Conservation (phyloP, 2,329 filamentous ascomycete genomes). For the Phaeophleospora eucalypticola region DNA sequence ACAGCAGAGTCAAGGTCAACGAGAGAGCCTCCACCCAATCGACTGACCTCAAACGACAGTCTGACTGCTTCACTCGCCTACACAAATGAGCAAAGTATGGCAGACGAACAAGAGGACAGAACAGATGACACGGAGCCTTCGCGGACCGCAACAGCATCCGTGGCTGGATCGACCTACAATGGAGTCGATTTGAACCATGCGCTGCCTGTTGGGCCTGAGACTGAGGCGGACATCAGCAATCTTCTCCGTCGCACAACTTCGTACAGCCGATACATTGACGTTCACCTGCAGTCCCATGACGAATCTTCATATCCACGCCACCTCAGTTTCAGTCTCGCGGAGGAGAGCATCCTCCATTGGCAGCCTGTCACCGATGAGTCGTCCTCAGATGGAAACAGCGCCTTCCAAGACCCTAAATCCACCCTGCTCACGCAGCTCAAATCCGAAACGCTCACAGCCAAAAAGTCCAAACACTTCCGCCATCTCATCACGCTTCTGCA, state of each 20-base stretch:
- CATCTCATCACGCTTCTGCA: constrained; percentile 43
- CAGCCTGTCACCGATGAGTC: constrained; percentile 34
- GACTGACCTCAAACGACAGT: constrained; percentile 10
- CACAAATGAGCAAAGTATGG: background rate
- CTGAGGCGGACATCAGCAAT: constrained; percentile 42
- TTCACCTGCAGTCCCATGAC: constrained; percentile 13
- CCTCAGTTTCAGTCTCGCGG: constrained; percentile 70
- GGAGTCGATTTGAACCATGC: constrained; percentile 58
- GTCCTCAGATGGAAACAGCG: background rate
- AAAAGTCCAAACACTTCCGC: constrained; percentile 56
- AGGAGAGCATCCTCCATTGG: constrained; percentile 70
- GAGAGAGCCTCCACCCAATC: constrained; percentile 1
- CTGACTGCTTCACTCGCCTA: constrained; percentile 3
- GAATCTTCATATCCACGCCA: constrained; percentile 66
- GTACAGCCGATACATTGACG: constrained; percentile 41
- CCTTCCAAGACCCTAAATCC: constrained; percentile 21
- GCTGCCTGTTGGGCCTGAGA: constrained; percentile 48
- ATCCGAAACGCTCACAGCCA: constrained; percentile 37
- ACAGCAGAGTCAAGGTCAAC: constrained; percentile 12
- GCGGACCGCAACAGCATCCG: constrained; percentile 40
- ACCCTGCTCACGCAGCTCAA: constrained; percentile 21
- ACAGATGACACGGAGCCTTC: constrained; percentile 5
- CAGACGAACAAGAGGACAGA: constrained; percentile 7
- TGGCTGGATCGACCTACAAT: constrained; percentile 56
- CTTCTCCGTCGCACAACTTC: constrained; percentile 55